These are phyloP conservation scores for Colletotrichum sp. DNA, from an alignment of 2,329 filamentous ascomycete species.

Conservation along the genomic window DNA sequence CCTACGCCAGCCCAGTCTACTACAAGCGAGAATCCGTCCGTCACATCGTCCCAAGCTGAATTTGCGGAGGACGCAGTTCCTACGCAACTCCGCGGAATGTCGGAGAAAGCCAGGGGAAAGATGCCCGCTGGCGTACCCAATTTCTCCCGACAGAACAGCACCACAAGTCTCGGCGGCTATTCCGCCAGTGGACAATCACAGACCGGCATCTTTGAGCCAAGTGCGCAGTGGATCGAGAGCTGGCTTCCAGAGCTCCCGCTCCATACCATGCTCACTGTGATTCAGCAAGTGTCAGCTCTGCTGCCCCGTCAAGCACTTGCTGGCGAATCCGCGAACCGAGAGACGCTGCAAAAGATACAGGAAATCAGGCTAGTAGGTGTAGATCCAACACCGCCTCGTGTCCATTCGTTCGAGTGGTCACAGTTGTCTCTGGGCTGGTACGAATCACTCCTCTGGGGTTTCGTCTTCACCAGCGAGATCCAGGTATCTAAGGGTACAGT, in stretches of 20 bases:
- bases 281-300: slow-evolving; percentile 67
- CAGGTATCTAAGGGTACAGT: slow-evolving; percentile 84
- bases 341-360: slow-evolving; percentile 60
- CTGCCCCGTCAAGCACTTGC: slow-evolving; percentile 57
- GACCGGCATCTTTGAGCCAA: slow-evolving; percentile 75
- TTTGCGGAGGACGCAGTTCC: slow-evolving; percentile 80
- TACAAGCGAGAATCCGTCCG: slow-evolving; percentile 66
- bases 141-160: slow-evolving; percentile 91
- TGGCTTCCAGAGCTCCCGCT: slow-evolving; percentile 93
- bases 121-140: slow-evolving; percentile 83
- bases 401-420: slow-evolving; percentile 95
- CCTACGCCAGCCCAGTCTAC: slow-evolving; percentile 68
- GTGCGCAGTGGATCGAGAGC: slow-evolving; percentile 84
- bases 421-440: slow-evolving; percentile 93
- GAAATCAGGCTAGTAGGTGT: slow-evolving; percentile 71
- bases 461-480: slow-evolving; percentile 91
- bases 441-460: slow-evolving; percentile 90
- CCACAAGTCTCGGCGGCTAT: slow-evolving; percentile 76
- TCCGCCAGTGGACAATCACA: slow-evolving; percentile 62
- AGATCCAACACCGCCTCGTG: slow-evolving; percentile 75
- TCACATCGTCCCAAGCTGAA: slow-evolving; percentile 72
- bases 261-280: slow-evolving; percentile 82
- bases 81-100: slow-evolving; percentile 87
- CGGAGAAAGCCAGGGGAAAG: slow-evolving; percentile 95
- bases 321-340: slow-evolving; percentile 47